phyloP scores from a whole-genome alignment of 2,329 filamentous ascomycete genomes.

The Clonostachys rhizophaga region DNA sequence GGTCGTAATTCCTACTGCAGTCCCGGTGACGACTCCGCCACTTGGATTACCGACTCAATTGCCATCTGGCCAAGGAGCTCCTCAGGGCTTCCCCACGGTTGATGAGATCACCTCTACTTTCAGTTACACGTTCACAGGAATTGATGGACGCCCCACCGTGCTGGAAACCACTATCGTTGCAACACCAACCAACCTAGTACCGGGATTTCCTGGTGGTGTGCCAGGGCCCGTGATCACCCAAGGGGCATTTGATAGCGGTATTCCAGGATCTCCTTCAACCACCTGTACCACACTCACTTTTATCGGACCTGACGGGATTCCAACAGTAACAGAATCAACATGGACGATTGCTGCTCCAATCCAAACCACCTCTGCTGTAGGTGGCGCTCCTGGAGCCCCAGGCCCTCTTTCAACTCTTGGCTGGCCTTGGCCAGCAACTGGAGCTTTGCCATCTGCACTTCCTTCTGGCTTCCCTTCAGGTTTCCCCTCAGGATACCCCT shows the following conservation, averaged over 20 bases:
- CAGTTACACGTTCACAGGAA: not conserved
- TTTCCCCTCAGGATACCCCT: no score
- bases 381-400: not conserved
- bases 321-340: slow-evolving; percentile 18
- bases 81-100: not conserved
- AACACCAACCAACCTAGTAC: not conserved
- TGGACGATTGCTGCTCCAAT: slow-evolving; percentile 10
- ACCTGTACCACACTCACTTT: slow-evolving; percentile 3
- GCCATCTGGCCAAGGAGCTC: not conserved
- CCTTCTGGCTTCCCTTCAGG: not conserved
- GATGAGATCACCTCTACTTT: not conserved
- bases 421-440: slow-evolving; percentile 3
- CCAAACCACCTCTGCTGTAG: not conserved
- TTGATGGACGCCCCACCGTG: not conserved
- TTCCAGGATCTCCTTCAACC: not conserved
- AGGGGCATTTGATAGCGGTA: not conserved
- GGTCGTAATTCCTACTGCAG: slow-evolving; percentile 1
- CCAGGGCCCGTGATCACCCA: not conserved
- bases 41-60: not conserved
- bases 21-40: no score
- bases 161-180: not conserved
- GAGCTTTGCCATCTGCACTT: slow-evolving; percentile 1
- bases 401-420: not conserved
- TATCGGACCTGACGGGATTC: slow-evolving; percentile 14
- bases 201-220: not conserved